phyloP scores from a whole-genome alignment of 441 rosid genomes.

The Gossypium davidsonii region DNA sequence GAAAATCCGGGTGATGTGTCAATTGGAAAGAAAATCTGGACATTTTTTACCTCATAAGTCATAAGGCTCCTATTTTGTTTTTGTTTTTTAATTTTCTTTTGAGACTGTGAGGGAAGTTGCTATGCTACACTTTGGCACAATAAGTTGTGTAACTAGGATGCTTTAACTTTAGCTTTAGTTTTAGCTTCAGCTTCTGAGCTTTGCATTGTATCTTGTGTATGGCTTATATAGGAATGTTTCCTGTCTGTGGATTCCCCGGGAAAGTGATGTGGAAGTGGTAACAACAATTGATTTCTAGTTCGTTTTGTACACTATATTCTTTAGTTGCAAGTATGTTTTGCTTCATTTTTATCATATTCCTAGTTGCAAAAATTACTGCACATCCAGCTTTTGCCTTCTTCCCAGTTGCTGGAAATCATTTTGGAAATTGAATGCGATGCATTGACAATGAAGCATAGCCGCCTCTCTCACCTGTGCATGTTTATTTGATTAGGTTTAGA shows the following conservation, averaged over 20 bases:
- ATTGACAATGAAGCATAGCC: too few species aligned
- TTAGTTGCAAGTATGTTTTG: not conserved
- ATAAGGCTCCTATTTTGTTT: constrained; percentile 18
- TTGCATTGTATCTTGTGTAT: not conserved
- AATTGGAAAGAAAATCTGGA: constrained; percentile 73
- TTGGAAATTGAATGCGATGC: not conserved
- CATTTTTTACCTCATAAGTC: constrained; percentile 68
- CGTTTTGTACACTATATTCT: constrained; percentile 6
- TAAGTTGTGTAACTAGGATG: not conserved
- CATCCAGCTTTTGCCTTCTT: not conserved
- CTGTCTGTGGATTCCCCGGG: not conserved
- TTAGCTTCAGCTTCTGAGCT: not conserved
- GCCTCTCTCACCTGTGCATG: not conserved
- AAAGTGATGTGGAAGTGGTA: not conserved
- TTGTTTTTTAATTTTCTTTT: not conserved
- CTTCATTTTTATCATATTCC: not conserved
- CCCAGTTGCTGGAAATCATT: not conserved
- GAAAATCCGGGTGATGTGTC: constrained; percentile 58
- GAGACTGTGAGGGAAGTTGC: not conserved
- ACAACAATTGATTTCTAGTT: not conserved
- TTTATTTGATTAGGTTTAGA: not conserved
- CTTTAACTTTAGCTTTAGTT: not conserved
- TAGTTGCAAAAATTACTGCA: not conserved
- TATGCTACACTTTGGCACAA: not conserved
- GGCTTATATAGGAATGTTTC: not conserved